Base-by-base conservation (phyloP, 305 asterid species). In the Solanum hybrid region DNA sequence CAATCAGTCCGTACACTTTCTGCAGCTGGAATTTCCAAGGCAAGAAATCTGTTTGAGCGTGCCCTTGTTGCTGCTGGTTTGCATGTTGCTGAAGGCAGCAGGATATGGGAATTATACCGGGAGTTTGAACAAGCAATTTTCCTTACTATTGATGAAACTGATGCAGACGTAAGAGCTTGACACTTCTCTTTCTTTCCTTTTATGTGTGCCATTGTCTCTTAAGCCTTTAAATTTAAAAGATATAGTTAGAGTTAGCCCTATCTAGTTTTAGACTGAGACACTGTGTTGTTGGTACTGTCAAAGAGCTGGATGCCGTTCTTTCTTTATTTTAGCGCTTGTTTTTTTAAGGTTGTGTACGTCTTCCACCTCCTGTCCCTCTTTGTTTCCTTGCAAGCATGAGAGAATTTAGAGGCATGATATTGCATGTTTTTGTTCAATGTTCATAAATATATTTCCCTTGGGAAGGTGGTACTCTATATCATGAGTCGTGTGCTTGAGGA, bases 41-140 rank as follows among this genome's bases (percentile, higher is more conserved):
- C 94, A 7, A 95, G 99, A 91, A 94, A 95, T 91, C 93, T 97
- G 79, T 96, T 96, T 79, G 99, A 97, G 93, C 97, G 97, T 90
- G 98, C 99, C 39, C 94, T 96, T 90, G 94, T 98, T 89, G 97
- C 99, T 57, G 93, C 94, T 90, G 99, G 99, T 90, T 94, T 96
- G 94, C 99, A 97, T 91, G 92, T 95, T 89, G 22, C 96, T 91
- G 97, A 95, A 93, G 98, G 98, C 89, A 93, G 95, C 95, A 93
- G 91, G 91, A 94, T 97, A 93, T 97, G 98, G 97, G 98, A 96
- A 90, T 83, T 93, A 72, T 97, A 96, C 93, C 93, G 98, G 93
- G 95, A 93, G 61, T 97, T 95, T 91, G 99, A 96, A 93, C 95
- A 95, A 93, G 97, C 96, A 84, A 91, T 95, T 86, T 89, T 94